Conservation (phyloP, 345 rosid genomes). For the Rhizophora mangle region DNA sequence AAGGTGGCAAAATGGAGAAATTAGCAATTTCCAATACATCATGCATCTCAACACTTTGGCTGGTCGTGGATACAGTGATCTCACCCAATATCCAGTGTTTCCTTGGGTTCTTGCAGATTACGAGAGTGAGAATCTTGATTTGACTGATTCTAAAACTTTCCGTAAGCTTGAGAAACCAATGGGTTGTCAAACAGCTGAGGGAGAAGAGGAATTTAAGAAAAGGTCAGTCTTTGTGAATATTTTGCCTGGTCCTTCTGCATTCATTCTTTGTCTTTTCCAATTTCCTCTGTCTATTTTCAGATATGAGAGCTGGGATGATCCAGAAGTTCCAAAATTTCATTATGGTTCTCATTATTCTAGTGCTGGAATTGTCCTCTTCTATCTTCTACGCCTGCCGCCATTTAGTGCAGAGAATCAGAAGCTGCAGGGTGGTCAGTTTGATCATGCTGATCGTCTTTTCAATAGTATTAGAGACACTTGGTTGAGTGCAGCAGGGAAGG, state of each 20-base stretch:
- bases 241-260: not conserved
- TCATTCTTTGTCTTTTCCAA: conserved; percentile 1
- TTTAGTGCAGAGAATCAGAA: conserved; percentile 97
- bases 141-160: conserved; percentile 78
- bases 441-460: conserved; percentile 99
- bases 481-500: conserved; percentile 98
- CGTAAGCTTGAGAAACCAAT: conserved; percentile 95
- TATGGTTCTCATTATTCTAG: conserved; percentile 99
- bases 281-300: conserved; percentile 41
- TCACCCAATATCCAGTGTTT: conserved; percentile 98
- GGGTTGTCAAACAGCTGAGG: conserved; percentile 98
- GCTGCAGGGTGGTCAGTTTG: conserved; percentile 99
- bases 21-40: conserved; percentile 97
- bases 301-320: conserved; percentile 99
- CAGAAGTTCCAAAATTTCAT: conserved; percentile 98
- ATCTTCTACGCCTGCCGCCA: conserved; percentile 96
- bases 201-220: conserved; percentile 96
- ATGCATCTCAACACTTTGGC: conserved; percentile 99
- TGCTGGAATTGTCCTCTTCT: conserved; percentile 98
- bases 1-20: conserved; percentile 99
- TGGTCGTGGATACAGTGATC: conserved; percentile 99
- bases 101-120: conserved; percentile 99
- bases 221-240: conserved; percentile 44
- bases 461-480: conserved; percentile 90
- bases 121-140: conserved; percentile 82